Base-by-base conservation (phyloP, 2,329 filamentous ascomycete species). In the Talaromyces pinophilus region DNA sequence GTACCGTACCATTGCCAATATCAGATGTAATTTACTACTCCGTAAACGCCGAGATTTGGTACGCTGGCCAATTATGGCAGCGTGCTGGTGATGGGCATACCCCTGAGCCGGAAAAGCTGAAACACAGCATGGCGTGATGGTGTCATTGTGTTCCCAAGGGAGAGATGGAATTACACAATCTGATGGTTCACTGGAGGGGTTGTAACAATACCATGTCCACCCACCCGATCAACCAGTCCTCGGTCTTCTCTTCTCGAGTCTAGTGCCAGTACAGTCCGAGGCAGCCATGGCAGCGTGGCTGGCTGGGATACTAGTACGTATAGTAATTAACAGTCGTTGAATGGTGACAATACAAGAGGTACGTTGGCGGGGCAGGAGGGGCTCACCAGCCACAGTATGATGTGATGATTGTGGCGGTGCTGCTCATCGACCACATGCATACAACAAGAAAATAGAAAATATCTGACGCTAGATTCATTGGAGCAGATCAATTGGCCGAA, bases 361-460 rank as follows among this genome's bases (percentile, higher is more conserved):
- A 57, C 52, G n/a, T 22, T 22, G n/a, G 42, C 38, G 60, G 57
- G 44, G 17, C 6, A 33, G 13, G 44, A 52, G 15, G 17, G 28
- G 30, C 52, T 35, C 30, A 35, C 52, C 52, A 57, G 52, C 52
- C 52, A 57, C 52, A 38, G 28, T 22, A 38, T 38, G 52, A 57
- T 57, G 52, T 8, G 28, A 22, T 22, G 25, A 15, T 1, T 38
- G 52, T 57, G 52, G 52, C 52, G 52, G 52, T 57, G 30, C 52
- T 35, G 3, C 2, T 35, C 8, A 35, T n/a, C 7, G 13, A 30
- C 2, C 25, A 30, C 25, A 50, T 28, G 48, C 13, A 30, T 28
- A 22, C n/a, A 54, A 17, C 28, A 33, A 54, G 15, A 30, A 5
- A 28, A 52, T 52, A 28, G 48, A 30, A 28, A 28, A 52, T 28